These are phyloP conservation scores for Naegleria gruberi DNA, from an alignment of 208 protist genomes.

Conservation along the genomic window DNA sequence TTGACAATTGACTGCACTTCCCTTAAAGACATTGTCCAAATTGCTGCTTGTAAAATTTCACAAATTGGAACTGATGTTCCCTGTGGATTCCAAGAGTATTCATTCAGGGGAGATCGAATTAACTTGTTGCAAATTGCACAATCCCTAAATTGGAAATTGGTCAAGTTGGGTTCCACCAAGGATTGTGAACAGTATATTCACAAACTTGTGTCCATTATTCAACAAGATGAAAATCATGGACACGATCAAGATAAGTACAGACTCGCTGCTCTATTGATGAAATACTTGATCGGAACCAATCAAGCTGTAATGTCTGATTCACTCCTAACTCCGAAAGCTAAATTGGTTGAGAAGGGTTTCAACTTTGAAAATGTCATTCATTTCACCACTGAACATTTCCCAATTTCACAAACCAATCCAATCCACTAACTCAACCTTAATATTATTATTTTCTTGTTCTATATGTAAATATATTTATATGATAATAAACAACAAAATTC, in stretches of 20 bases:
- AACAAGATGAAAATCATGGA: neutral
- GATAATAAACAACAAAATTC: too few relatives aligned
- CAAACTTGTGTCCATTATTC: neutral
- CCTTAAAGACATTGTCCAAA: neutral
- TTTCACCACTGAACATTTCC: too few relatives aligned
- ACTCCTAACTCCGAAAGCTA: too few relatives aligned
- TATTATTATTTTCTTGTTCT: too few relatives aligned
- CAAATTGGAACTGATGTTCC: neutral
- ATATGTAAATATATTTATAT: too few relatives aligned
- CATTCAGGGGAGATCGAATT: neutral
- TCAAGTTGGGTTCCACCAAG: neutral
- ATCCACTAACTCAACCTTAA: too few relatives aligned
- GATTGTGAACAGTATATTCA: neutral
- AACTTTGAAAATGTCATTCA: too few relatives aligned
- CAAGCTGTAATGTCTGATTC: too few relatives aligned
- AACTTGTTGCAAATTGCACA: neutral
- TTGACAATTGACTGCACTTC: neutral
- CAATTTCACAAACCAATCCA: too few relatives aligned
- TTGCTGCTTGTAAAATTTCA: neutral
- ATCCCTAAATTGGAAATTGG: neutral
- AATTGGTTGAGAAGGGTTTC: too few relatives aligned
- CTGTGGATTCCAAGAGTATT: neutral
- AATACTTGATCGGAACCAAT: too few relatives aligned
- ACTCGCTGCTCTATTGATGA: neutral
- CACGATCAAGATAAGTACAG: neutral